These are phyloP conservation scores for Durio zibethinus DNA, from an alignment of 345 rosid species.

Conservation along the genomic window DNA sequence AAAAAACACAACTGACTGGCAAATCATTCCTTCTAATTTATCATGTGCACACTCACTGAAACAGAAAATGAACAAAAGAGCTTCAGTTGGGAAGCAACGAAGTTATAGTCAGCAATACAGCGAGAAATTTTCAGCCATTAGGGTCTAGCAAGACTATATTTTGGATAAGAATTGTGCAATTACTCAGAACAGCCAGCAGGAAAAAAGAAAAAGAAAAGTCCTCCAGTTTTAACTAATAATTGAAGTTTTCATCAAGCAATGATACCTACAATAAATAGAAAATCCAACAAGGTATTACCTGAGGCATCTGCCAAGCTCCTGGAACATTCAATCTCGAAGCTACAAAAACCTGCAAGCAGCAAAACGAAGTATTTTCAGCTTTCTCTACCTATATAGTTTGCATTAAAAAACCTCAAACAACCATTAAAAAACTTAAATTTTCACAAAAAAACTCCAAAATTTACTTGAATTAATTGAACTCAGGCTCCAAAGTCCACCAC, in stretches of 20 bases:
- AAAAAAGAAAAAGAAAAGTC: neutral
- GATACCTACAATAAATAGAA: neutral
- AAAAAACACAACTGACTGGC: neutral
- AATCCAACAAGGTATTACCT: constrained; percentile 42
- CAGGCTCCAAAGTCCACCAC: neutral
- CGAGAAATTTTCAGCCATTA: neutral
- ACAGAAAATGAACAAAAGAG: too few relatives aligned
- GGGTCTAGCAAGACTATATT: neutral
- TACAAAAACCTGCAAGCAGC: constrained; percentile 68
- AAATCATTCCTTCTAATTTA: neutral
- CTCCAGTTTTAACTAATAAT: neutral
- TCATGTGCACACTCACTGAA: neutral
- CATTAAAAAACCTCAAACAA: constrained; percentile 7
- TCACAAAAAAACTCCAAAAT: neutral
- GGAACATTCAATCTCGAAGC: constrained; percentile 97
- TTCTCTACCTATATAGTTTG: neutral
- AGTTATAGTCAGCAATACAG: neutral
- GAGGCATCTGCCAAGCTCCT: constrained; percentile 99
- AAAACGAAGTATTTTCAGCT: constrained; percentile 13
- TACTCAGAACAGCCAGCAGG: neutral
- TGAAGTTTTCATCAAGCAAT: neutral
- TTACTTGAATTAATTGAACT: neutral
- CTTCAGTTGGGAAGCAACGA: neutral
- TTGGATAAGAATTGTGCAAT: neutral
- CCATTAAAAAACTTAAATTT: neutral